Evolutionary conservation across 371 early-diverging fungal species (phyloP), one percentile per base, ranked within the genome.

Genomic region (Synchytrium microbalum): DNA sequence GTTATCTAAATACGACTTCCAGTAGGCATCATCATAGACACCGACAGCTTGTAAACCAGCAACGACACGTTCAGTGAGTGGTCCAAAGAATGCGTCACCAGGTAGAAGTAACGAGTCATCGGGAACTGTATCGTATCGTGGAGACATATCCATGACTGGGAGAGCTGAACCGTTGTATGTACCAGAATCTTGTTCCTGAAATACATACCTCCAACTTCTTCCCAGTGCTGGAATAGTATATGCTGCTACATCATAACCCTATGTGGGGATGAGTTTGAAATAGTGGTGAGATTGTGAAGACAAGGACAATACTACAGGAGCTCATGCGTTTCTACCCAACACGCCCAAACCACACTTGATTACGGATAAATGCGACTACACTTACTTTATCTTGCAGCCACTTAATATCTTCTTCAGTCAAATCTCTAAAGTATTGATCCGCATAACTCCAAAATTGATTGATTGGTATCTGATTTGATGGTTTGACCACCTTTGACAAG

Each of bases 371-470:
- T n/a, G n/a, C n/a, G n/a, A n/a, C n/a, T n/a, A n/a, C n/a, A n/a
- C 55, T 60, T 66, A 74, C 74, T 63, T 79, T 77, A 61, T 78
- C 72, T 66, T 88, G 78, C 51, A 94, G 70, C 58, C 81, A 83
- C 2, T 71, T 64, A 16, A 92, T 67, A 67, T 95, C 95, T 3
- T 88, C 88, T 61, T 92, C 92, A 13, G 84, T 80, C 38, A 93
- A 70, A 26, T 79, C 79, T 2, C 91, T 76, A 66, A 92, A 90
- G 69, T 87, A 93, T 60, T 91, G 90, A 30, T 95, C 95, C 60
- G 88, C 72, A 10, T 88, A 86, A 3, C 79, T 64, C 88, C 90
- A 92, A 68, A 90, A 95, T 2, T 85, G 85, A 19, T 80, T 74
- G 30, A 91, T 84, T 2, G 90, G 88, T 14, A 92, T 84, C 71